A percentile compares a stretch with the other conserved stretches of the same genome.
These are phyloP conservation scores for Magnusiomyces suaveolens DNA, from an alignment of 1,139 yeast genomes.

Conservation along the genomic window DNA sequence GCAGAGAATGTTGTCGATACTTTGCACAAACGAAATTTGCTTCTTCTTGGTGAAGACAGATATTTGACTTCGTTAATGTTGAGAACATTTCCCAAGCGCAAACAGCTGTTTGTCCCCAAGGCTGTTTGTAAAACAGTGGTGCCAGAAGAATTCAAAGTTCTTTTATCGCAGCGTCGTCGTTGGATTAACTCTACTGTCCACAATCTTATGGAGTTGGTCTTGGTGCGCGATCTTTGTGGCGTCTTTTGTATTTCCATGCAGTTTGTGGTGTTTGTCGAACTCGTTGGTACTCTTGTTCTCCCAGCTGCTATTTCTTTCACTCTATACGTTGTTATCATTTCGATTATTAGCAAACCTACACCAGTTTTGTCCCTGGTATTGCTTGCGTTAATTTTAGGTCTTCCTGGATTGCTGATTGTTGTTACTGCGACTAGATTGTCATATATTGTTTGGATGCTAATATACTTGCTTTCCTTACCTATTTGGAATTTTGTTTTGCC, in stretches of 20 bases:
- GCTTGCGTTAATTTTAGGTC: conserved; percentile 74
- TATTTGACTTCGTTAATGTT: conserved; percentile 82
- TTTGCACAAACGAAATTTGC: conserved; percentile 78
- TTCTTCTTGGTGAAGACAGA: conserved; percentile 89
- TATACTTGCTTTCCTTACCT: conserved; percentile 77
- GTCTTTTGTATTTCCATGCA: conserved; percentile 97
- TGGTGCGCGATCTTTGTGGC: conserved; percentile 89
- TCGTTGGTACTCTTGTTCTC: conserved; percentile 80
- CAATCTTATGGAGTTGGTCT: conserved; percentile 80
- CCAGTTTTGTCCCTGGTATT: conserved; percentile 73
- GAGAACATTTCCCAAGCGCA: conserved; percentile 85
- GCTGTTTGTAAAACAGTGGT: conserved; percentile 94
- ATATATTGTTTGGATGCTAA: conserved; percentile 71
- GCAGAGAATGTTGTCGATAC: conserved; percentile 83
- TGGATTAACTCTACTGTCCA: conserved; percentile 98
- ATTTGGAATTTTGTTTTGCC: conserved; percentile 94
- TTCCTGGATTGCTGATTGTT: conserved; percentile 83
- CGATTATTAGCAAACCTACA: conserved; percentile 73
- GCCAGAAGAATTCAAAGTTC: conserved; percentile 70
- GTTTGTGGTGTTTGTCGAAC: conserved; percentile 77
- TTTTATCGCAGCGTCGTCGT: conserved; percentile 91
- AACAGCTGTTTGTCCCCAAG: conserved; percentile 85
- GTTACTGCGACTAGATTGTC: conserved; percentile 73
- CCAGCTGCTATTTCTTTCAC: conserved; percentile 92
- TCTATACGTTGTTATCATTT: conserved; percentile 63